Evolutionary conservation across 2,329 filamentous ascomycete genomes (phyloP).

Genomic region (Sclerotinia trifoliorum): DNA sequence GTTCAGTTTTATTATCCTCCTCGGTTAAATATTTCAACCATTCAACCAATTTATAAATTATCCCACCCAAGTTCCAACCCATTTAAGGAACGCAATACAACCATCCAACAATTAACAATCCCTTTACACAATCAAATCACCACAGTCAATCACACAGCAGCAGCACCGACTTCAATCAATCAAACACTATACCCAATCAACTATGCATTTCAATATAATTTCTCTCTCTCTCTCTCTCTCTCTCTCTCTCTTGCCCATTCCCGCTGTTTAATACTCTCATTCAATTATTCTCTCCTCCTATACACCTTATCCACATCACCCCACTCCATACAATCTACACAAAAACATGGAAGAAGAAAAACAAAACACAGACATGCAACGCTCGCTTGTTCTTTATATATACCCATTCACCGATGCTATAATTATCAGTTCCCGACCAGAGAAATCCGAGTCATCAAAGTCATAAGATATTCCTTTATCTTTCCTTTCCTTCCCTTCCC

Average conservation of each 20-base stretch:
- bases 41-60: too few relatives aligned
- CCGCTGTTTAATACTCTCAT: too few relatives aligned
- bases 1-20: neutral
- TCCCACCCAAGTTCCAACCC: neutral
- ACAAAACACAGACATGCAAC: neutral
- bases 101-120: neutral
- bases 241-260: too few relatives aligned
- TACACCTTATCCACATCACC: neutral
- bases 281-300: neutral
- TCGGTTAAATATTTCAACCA: neutral
- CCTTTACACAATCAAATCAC: neutral
- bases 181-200: neutral
- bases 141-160: neutral
- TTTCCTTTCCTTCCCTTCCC: neutral
- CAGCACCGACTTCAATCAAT: too few relatives aligned
- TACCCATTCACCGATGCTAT: conserved; percentile 7
- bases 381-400: conserved; percentile 11
- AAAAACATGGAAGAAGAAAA: neutral
- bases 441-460: conserved; percentile 14
- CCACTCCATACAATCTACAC: neutral
- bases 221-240: neutral
- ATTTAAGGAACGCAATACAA: too few relatives aligned
- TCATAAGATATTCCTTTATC: neutral
- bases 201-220: conserved; percentile 9
- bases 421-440: conserved; percentile 12